These are phyloP conservation scores for Suillus occidentalis DNA, from an alignment of 768 basidiomycete species.

Conservation along the genomic window DNA sequence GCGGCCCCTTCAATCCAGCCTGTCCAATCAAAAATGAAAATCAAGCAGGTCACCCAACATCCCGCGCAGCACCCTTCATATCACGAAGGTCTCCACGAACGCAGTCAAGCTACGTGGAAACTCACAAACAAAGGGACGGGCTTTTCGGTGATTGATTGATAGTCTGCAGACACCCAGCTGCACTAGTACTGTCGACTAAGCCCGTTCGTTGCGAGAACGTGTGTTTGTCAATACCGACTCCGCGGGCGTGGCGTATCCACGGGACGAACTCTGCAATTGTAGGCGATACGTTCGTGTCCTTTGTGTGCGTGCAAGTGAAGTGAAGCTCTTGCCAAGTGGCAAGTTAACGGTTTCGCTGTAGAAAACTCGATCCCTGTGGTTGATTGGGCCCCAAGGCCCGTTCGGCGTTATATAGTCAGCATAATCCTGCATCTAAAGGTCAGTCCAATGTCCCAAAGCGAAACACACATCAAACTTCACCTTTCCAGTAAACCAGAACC, in stretches of 20 bases:
- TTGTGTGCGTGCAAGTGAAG: too few species aligned
- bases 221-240: neutral
- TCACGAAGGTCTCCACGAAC: too few species aligned
- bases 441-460: neutral
- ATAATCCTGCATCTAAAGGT: too few species aligned
- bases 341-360: too few species aligned
- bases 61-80: neutral
- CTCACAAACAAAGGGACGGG: conserved; percentile 1
- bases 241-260: neutral
- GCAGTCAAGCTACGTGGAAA: neutral
- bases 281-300: neutral
- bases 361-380: too few species aligned
- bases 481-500: conserved; percentile 7
- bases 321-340: too few species aligned
- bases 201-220: neutral
- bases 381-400: too few species aligned
- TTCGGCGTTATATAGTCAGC: too few species aligned
- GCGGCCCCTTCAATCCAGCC: neutral
- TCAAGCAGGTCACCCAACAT: conserved; percentile 1
- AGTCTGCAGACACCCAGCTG: neutral
- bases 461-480: neutral
- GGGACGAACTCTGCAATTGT: neutral
- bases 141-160: neutral
- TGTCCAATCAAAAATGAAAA: neutral
- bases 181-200: neutral